These are phyloP conservation scores for Gymnopilus dilepis DNA, from an alignment of 768 basidiomycete species.

Conservation along the genomic window DNA sequence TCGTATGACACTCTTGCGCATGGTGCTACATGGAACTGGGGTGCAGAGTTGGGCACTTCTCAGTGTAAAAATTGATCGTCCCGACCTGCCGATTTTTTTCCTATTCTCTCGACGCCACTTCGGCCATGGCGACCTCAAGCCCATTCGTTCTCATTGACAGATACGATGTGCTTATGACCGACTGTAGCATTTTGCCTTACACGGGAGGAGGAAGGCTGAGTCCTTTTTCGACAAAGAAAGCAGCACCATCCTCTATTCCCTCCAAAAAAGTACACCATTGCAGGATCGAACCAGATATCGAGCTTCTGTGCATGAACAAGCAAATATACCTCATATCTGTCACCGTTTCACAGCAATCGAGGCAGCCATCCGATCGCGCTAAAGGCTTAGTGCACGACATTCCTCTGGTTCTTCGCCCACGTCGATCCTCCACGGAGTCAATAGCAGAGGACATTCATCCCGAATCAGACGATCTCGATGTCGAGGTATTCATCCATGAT, in stretches of 20 bases:
- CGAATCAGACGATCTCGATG: background rate
- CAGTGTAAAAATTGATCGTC: background rate
- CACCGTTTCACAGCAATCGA: constrained; percentile 11
- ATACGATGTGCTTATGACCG: background rate
- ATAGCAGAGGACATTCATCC: background rate
- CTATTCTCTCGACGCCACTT: background rate
- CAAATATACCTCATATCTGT: too few relatives aligned
- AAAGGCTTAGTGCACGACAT: constrained; percentile 1
- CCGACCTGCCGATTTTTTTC: background rate
- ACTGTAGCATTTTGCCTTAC: background rate
- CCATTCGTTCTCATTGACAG: background rate
- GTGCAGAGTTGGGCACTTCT: constrained; percentile 1
- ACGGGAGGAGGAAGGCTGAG: background rate
- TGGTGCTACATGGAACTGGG: constrained; percentile 24
- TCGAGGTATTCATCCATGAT: background rate
- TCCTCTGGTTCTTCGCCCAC: background rate
- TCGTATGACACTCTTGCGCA: background rate
- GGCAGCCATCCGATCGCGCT: constrained; percentile 11
- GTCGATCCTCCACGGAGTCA: background rate
- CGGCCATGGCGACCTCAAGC: background rate
- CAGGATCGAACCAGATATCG: background rate
- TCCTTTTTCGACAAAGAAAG: background rate
- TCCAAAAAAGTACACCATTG: too few relatives aligned
- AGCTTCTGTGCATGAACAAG: background rate
- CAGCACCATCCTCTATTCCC: background rate